phyloP scores from a whole-genome alignment of 345 rosid species.

The Lepidium didymum region DNA sequence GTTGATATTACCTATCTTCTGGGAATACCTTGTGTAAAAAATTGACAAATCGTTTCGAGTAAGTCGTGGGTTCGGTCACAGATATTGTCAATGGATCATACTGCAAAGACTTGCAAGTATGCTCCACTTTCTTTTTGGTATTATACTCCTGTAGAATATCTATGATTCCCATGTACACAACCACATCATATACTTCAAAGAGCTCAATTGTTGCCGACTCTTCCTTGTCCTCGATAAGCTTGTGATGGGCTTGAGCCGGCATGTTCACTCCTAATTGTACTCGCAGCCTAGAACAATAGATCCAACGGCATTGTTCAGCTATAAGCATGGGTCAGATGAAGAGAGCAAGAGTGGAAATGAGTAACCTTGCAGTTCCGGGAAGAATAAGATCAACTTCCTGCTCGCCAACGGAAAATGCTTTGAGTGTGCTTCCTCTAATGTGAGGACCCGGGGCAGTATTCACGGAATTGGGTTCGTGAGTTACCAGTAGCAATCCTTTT shows the following conservation, averaged over 20 bases:
- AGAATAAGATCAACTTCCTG: constrained; percentile 82
- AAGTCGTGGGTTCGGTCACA: constrained; percentile 55
- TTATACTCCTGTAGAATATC: constrained; percentile 88
- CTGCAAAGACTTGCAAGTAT: constrained; percentile 58
- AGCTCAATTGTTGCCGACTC: constrained; percentile 60
- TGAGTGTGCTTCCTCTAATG: constrained; percentile 69
- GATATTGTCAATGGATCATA: constrained; percentile 60
- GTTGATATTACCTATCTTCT: constrained; percentile 15
- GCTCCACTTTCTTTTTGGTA: constrained; percentile 67
- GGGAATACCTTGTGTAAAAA: constrained; percentile 76
- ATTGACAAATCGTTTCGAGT: constrained; percentile 61
- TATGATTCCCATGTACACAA: constrained; percentile 86
- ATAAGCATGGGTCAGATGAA: neutral
- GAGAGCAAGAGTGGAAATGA: neutral
- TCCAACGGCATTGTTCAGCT: neutral
- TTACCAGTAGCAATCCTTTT: constrained; percentile 55
- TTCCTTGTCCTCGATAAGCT: constrained; percentile 39
- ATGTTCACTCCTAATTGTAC: constrained; percentile 95
- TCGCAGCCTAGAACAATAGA: constrained; percentile 41
- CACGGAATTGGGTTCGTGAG: constrained; percentile 68
- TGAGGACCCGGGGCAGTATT: constrained; percentile 77
- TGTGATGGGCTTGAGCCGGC: constrained; percentile 85
- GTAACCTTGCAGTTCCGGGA: constrained; percentile 74
- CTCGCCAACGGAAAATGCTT: constrained; percentile 65
- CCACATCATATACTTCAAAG: constrained; percentile 82